phyloP scores from a whole-genome alignment of 1,139 yeast species.

The Yamadazyma mexicana region DNA sequence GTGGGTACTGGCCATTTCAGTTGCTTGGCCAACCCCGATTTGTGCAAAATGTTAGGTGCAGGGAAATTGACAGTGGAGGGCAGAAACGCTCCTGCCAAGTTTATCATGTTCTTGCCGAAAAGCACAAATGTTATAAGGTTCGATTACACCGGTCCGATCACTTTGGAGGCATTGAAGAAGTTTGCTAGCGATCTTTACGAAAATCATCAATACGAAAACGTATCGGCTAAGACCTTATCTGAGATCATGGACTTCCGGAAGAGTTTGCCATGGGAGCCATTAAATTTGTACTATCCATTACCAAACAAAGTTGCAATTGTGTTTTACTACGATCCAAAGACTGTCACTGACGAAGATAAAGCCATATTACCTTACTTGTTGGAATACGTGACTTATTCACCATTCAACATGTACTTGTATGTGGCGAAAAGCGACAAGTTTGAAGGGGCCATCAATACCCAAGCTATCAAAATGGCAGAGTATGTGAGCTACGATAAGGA shows the following conservation, averaged over 20 bases:
- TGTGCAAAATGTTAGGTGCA: slow-evolving; percentile 55
- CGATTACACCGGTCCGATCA: slow-evolving; percentile 31
- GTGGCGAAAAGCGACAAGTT: slow-evolving; percentile 50
- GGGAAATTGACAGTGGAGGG: slow-evolving; percentile 21
- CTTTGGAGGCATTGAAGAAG: slow-evolving; percentile 30
- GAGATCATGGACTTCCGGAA: slow-evolving; percentile 42
- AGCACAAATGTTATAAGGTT: slow-evolving; percentile 32
- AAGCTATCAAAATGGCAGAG: slow-evolving; percentile 42
- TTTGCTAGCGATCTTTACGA: slow-evolving; percentile 34
- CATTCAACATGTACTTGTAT: slow-evolving; percentile 54
- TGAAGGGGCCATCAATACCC: slow-evolving; percentile 37
- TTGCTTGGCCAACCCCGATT: slow-evolving; percentile 48
- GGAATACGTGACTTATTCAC: slow-evolving; percentile 54
- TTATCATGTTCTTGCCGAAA: slow-evolving; percentile 43
- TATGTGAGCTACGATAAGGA: slow-evolving; percentile 40
- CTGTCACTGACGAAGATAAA: slow-evolving; percentile 58
- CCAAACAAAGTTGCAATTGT: slow-evolving; percentile 49
- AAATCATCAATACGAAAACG: slow-evolving; percentile 38
- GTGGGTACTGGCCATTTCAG: slow-evolving; percentile 60
- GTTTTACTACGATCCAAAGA: slow-evolving; percentile 52
- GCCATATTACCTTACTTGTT: slow-evolving; percentile 58
- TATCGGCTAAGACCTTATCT: slow-evolving; percentile 37
- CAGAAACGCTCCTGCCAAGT: slow-evolving; percentile 23
- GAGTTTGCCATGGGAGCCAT: slow-evolving; percentile 32
- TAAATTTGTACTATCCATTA: slow-evolving; percentile 40